Conservation (phyloP, 225 moss, liverwort and hornwort genomes). For the Pseudoscleropodium purum region DNA sequence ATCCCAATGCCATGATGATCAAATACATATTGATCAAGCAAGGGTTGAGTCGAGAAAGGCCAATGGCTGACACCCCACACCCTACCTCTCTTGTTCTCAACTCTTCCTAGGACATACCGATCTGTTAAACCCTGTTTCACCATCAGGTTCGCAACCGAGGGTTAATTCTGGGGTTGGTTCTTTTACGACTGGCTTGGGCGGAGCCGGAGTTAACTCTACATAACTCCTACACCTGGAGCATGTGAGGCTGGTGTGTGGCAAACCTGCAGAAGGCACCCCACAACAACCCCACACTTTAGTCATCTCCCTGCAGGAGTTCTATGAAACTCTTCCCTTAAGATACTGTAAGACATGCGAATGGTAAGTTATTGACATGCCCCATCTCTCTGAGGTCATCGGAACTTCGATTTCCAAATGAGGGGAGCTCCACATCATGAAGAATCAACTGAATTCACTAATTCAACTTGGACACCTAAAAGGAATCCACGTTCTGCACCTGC, state of each 20-base stretch:
- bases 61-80: constrained; percentile 3
- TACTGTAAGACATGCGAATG: background rate
- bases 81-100: background rate
- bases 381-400: background rate
- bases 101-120: constrained; percentile 47
- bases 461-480: background rate
- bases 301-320: constrained; percentile 5
- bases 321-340: background rate
- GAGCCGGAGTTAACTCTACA: constrained; percentile 35
- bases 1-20: background rate
- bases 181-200: constrained; percentile 34
- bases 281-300: constrained; percentile 40
- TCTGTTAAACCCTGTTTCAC: constrained; percentile 35
- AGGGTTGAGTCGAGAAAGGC: constrained; percentile 6
- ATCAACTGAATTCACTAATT: background rate
- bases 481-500: background rate
- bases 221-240: constrained; percentile 57
- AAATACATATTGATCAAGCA: background rate
- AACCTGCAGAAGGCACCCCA: constrained; percentile 64
- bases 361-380: background rate
- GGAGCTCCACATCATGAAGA: background rate
- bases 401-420: background rate
- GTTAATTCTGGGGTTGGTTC: constrained; percentile 29
- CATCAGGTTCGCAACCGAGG: constrained; percentile 35
- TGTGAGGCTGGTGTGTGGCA: constrained; percentile 69